Evolutionary conservation across 164 flowering plant species (phyloP), one percentile per base, ranked within the genome.

Genomic region (Warburgia ugandensis): DNA sequence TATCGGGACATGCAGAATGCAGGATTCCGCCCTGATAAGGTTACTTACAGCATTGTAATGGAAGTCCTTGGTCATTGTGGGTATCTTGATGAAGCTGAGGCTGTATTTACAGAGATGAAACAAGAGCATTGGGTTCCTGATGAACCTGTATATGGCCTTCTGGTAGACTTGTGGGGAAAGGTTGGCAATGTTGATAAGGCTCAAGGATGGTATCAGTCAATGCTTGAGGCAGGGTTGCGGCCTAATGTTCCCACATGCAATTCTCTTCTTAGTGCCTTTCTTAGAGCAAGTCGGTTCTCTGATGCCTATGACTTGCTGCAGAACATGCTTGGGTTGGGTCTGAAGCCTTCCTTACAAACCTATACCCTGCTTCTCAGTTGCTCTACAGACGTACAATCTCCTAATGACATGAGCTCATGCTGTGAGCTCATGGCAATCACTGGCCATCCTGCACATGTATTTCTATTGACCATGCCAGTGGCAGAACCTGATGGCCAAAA

Each of bases 31-130:
- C 99, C 99, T 19, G 99, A 89, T 58, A 86, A 79, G 51, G 97
- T 94, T 28, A 89, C 96, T 30, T 94, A 94, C 68, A 84, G 85
- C 67, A 89, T 89, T 44, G 84, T 89, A 23, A 94, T 94, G 99
- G 99, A 94, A 75, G 97, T 79, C 52, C 89, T 89, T 65, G 99
- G 99, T 11, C 96, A 80, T 58, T 88, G 86, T 71, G 99, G 99
- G 29, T 61, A 72, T 69, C 81, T 86, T 13, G 87, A 86, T 29
- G 95, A 94, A 74, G 96, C 94, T 21, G 99, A 89, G 68, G 80
- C 72, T 29, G 58, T 94, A 52, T 89, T 84, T 70, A 31, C 55
- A 14, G 94, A 84, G 66, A 89, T 94, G 97, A 76, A 65, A 43
- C 54, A 57, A 36, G 77, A 78, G 56, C 77, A 81, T 29, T 79